Conservation (phyloP, 768 basidiomycete species). For the Cytidiella melzeri region DNA sequence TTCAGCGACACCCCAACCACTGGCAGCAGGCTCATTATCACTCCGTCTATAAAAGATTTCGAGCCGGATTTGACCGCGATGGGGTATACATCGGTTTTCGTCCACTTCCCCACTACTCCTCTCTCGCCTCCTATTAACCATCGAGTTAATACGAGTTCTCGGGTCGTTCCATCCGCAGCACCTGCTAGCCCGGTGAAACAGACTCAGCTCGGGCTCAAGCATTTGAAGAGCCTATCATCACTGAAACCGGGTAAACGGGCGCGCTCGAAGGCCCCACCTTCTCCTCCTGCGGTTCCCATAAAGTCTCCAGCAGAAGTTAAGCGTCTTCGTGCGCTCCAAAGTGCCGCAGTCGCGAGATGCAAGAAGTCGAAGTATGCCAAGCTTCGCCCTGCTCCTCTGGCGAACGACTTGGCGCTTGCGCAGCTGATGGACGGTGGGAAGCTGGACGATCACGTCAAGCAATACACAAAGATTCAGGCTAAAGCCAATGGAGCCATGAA, state of each 20-base stretch:
- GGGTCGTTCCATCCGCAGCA: constrained; percentile 5
- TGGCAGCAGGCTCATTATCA: constrained; percentile 22
- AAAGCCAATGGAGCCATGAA: constrained; percentile 28
- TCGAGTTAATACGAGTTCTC: constrained; percentile 16
- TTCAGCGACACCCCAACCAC: constrained; percentile 36
- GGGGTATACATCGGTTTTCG: constrained; percentile 63
- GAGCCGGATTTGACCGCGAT: constrained; percentile 49
- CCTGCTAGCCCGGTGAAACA: constrained; percentile 15
- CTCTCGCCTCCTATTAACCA: constrained; percentile 18
- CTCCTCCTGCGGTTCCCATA: constrained; percentile 9
- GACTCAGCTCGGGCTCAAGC: constrained; percentile 29
- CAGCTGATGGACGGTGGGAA: constrained; percentile 64
- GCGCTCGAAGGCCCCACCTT: constrained; percentile 31
- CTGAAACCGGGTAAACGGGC: constrained; percentile 31
- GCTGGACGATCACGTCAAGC: constrained; percentile 47
- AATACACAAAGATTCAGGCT: constrained; percentile 51
- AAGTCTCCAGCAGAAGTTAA: constrained; percentile 11
- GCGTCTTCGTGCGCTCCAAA: constrained; percentile 13
- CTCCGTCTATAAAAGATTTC: constrained; percentile 42
- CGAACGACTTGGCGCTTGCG: constrained; percentile 62
- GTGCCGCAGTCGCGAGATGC: constrained; percentile 33
- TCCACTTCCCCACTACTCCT: constrained; percentile 51
- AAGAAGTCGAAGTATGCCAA: constrained; percentile 44
- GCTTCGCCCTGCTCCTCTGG: constrained; percentile 48
- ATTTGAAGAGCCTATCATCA: constrained; percentile 47